Conservation (phyloP, 345 rosid species). For the Geranium rotundifolium region DNA sequence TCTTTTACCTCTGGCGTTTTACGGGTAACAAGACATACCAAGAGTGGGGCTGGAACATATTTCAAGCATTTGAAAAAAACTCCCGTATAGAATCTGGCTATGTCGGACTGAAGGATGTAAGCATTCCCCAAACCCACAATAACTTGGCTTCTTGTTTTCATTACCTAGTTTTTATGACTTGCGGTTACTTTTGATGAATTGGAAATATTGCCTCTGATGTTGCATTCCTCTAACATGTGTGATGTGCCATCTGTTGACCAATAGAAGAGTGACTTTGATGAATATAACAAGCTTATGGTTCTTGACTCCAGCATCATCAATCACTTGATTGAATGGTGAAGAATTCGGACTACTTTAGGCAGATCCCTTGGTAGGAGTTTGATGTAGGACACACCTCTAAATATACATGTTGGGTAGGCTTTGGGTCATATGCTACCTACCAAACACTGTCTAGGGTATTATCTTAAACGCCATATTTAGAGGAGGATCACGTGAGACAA, state of each 20-base stretch:
- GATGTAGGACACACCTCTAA: too few species aligned
- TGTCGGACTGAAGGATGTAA: constrained; percentile 93
- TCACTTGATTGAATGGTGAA: not conserved
- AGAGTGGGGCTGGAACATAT: constrained; percentile 99
- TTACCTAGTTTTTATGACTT: not conserved
- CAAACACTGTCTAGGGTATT: not conserved
- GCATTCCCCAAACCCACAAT: constrained; percentile 11
- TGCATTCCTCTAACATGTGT: not conserved
- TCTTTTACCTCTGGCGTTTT: constrained; percentile 86
- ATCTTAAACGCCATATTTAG: too few species aligned
- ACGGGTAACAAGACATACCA: constrained; percentile 91
- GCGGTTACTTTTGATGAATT: not conserved
- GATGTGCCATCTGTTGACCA: not conserved
- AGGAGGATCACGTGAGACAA: too few species aligned
- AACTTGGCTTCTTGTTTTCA: too few species aligned
- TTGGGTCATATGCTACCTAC: not conserved
- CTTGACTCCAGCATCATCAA: not conserved
- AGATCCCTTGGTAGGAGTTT: not conserved
- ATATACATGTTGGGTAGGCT: too few species aligned
- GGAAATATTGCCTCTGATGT: too few species aligned
- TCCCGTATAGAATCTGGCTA: constrained; percentile 80
- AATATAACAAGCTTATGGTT: not conserved
- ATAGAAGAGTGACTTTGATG: not conserved
- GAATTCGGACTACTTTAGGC: too few species aligned
- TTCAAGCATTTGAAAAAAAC: constrained; percentile 86